phyloP scores from a whole-genome alignment of 2,329 filamentous ascomycete species.

The Fonsecaea erecta region DNA sequence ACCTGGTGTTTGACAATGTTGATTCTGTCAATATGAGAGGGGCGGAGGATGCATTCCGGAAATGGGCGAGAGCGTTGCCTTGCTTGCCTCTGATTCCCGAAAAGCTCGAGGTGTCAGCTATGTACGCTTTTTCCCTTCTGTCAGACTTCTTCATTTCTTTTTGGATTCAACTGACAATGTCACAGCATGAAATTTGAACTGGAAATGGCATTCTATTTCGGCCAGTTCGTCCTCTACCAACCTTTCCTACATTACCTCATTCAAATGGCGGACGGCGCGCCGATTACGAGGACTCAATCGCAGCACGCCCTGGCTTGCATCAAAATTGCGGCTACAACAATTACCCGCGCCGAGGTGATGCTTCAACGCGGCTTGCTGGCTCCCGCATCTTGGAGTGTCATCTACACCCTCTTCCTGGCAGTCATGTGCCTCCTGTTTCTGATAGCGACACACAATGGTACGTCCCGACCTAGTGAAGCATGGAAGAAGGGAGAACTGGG shows the following conservation, averaged over 20 bases:
- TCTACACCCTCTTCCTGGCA: conserved; percentile 35
- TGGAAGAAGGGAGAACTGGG: conserved; percentile 33
- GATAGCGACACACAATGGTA: conserved; percentile 34
- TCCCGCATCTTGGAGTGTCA: conserved; percentile 28
- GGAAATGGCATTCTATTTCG: conserved; percentile 30
- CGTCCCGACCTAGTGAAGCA: conserved; percentile 34
- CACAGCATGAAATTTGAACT: conserved; percentile 29
- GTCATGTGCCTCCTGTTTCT: conserved; percentile 35
- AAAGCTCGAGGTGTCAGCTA: conserved; percentile 17
- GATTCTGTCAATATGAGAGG: conserved; percentile 23
- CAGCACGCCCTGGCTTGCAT: conserved; percentile 34
- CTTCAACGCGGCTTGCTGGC: conserved; percentile 25
- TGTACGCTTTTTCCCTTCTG: conserved; percentile 2
- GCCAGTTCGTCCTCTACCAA: conserved; percentile 31
- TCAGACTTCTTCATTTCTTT: background rate
- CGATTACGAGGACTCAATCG: conserved; percentile 65
- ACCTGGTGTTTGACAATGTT: conserved; percentile 13
- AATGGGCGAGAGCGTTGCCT: conserved; percentile 31
- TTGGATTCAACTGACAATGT: background rate
- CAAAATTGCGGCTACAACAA: conserved; percentile 33
- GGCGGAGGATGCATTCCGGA: conserved; percentile 25
- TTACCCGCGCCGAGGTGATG: conserved; percentile 27
- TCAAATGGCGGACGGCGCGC: conserved; percentile 68
- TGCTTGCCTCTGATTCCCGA: conserved; percentile 12
- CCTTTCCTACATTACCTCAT: conserved; percentile 36